Base-by-base conservation (phyloP, 1,284 basidiomycete genomes). In the Cutaneotrichosporon cavernicola region DNA sequence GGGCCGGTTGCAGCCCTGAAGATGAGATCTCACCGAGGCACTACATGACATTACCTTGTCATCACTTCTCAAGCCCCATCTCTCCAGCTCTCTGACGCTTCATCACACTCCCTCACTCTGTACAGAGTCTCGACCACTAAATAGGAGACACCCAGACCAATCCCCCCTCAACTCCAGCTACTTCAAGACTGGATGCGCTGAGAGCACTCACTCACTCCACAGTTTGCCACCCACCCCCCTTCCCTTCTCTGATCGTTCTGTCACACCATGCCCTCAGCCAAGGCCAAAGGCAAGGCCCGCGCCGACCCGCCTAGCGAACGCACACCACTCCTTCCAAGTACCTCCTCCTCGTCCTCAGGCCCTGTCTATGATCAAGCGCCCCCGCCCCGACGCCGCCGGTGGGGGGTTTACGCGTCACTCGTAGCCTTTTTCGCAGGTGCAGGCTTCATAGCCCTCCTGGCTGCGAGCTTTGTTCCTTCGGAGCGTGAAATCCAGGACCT, bases 371-470 rank as follows among this genome's bases (percentile, higher is more conserved):
- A 46, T 16, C 38, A 36, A n/a, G 31, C 1, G 30, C 38, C 22
- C 21, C 10, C 38, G 9, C 38, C n/a, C 38, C 38, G 22, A 14
- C 59, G 40, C 2, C 56, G 51, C 2, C 62, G 62, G 22, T 56
- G 67, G 22, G 72, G 70, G 0, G 7, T 70, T 32, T 11, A 64
- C 11, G 64, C 74, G 32, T 62, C 72, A 34, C 13, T 71, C 6
- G 69, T 75, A 0, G 53, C 79, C 49, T 7, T 74, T 2, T 50
- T 78, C 32, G 64, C 71, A 0, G 16, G 62, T 7, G 13, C 65
- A 5, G 60, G 79, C 8, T 74, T 80, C 57, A 34, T 73, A 16
- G 67, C 62, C 6, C 62, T 79, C 0, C 64, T 81, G 9, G 68
- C 68, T 0, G 69, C 65, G 6, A 75, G 75, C 5, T 76, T 75